phyloP scores from a whole-genome alignment of 495 filamentous ascomycete genomes.

The Glutinoglossum americanum region DNA sequence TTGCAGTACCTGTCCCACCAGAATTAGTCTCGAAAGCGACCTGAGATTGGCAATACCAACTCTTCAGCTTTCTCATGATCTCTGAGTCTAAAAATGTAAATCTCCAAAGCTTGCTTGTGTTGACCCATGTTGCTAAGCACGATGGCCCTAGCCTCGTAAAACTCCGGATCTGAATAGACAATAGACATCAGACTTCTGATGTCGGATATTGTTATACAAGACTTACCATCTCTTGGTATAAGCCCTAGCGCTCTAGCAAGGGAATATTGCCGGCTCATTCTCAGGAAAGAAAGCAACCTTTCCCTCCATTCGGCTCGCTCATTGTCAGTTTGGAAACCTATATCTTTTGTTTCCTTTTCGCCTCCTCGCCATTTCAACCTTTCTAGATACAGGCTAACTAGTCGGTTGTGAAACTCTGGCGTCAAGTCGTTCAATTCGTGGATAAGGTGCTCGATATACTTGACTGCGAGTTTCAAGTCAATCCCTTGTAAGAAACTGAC shows the following conservation, averaged over 20 bases:
- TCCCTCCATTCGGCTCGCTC: conserved; percentile 33
- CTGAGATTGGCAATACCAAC: conserved; percentile 23
- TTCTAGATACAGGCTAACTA: conserved; percentile 56
- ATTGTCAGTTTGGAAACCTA: conserved; percentile 23
- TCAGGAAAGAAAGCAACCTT: conserved; percentile 53
- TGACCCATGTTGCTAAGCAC: conserved; percentile 90
- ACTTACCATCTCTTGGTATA: conserved; percentile 58
- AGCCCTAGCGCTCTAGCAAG: conserved; percentile 49
- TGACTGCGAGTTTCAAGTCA: conserved; percentile 45
- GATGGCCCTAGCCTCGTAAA: conserved; percentile 79
- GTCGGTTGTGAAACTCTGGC: conserved; percentile 65
- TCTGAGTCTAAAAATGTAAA: conserved; percentile 86
- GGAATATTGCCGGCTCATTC: conserved; percentile 57
- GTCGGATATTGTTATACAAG: background rate
- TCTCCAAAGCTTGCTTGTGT: conserved; percentile 81
- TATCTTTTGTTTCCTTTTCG: conserved; percentile 11
- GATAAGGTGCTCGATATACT: conserved; percentile 83
- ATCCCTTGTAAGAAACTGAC: conserved; percentile 49
- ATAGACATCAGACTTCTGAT: background rate
- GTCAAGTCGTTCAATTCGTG: conserved; percentile 65
- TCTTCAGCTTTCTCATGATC: conserved; percentile 84
- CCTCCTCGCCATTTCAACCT: conserved; percentile 25
- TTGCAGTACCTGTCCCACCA: conserved; percentile 55
- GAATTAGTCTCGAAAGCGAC: conserved; percentile 3
- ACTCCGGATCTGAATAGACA: conserved; percentile 41